A percentile compares a stretch with the other conserved stretches of the same genome.
Evolutionary conservation across 2,329 filamentous ascomycete species (phyloP).

Genomic region (Graphiopsis chlorocephala): DNA sequence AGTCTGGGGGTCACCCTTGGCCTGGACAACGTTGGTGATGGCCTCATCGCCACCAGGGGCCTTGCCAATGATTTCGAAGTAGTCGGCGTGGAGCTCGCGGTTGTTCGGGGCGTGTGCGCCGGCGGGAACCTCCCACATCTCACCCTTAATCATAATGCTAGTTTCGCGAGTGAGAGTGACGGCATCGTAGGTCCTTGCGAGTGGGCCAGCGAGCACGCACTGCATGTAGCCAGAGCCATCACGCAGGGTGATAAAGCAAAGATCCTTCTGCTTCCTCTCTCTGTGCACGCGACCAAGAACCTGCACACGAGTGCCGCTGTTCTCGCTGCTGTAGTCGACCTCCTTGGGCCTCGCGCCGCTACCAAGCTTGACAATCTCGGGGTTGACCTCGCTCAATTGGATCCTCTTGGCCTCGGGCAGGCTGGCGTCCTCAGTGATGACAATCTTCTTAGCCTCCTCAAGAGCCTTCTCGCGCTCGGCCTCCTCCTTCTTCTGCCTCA

Average conservation of each 20-base stretch:
- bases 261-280: conserved; percentile 75
- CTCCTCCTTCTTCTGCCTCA: conserved; percentile 69
- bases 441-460: conserved; percentile 78
- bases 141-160: conserved; percentile 78
- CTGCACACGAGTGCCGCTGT: conserved; percentile 70
- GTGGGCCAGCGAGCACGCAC: conserved; percentile 74
- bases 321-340: conserved; percentile 53
- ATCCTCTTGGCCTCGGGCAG: conserved; percentile 74
- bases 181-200: conserved; percentile 90
- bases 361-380: conserved; percentile 56
- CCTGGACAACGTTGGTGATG: conserved; percentile 78
- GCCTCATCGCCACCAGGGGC: conserved; percentile 86
- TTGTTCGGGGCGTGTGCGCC: conserved; percentile 76
- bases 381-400: conserved; percentile 68
- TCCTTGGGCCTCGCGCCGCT: conserved; percentile 45
- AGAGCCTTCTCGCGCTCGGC: conserved; percentile 68
- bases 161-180: conserved; percentile 82
- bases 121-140: conserved; percentile 76
- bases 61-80: conserved; percentile 72
- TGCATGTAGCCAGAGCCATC: conserved; percentile 85
- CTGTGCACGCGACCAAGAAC: conserved; percentile 82
- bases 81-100: conserved; percentile 89
- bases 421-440: conserved; percentile 66
- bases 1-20: conserved; percentile 66
- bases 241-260: conserved; percentile 80